Evolutionary conservation across 805 yeast species (phyloP), one percentile per base, ranked within the genome.

Genomic region (Yamadazyma akitaensis): DNA sequence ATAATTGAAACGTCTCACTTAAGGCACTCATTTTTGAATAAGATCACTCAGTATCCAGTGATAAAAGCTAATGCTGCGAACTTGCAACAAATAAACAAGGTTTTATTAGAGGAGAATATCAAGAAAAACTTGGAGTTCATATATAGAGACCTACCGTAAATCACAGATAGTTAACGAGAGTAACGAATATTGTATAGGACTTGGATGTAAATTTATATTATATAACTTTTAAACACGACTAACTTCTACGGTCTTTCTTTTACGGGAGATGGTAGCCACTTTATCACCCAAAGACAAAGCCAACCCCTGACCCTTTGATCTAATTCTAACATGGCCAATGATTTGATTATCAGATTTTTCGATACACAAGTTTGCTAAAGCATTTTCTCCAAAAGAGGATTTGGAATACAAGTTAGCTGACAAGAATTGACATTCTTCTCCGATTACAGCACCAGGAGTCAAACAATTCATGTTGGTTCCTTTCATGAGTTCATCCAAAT

Each of bases 231-330:
- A 52, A 42, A 52, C 56, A 21, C 37, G 50, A 24, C 49, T 48
- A 28, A 57, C 37, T 16, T 48, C 43, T 16, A 60, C 55, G 12
- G 53, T 57, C 50, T 66, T 65, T 30, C 62, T 48, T 47, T 62
- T 69, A 47, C 85, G 80, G 39, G 92, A 85, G 64, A 89, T 80
- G 45, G 88, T 75, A 44, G 97, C 96, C 45, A 92, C 94, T 58
- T 90, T 81, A 60, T 94, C 98, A 52, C 99, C 99, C 57, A 95
- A 75, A 2, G 96, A 84, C 52, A 95, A 73, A 7, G 99, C 99
- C 54, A 95, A 77, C 5, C 99, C 99, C 74, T 95, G 98, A 18
- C 97, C 96, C 79, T 92, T 91, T 14, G 97, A 86, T 70, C 99
- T 82, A 59, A 94, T 91, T 70, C 99, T 83, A 39, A 91, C 96